Conservation (phyloP, 139 green algal species). For the Chlorella sorokiniana region DNA sequence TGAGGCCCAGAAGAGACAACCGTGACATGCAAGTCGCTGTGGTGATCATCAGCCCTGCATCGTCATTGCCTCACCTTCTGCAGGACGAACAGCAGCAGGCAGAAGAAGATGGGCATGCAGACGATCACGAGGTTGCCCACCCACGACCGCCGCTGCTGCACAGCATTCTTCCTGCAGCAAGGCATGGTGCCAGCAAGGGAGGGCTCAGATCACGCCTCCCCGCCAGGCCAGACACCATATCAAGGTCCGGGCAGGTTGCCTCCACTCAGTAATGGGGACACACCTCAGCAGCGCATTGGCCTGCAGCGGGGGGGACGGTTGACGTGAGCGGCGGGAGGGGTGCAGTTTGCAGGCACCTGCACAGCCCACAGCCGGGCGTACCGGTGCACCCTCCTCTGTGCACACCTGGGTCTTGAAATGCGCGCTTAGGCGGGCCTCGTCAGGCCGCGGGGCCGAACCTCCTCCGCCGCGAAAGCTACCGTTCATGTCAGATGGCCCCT, state of each 20-base stretch:
- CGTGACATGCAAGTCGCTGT: too few species aligned
- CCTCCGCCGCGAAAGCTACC: too few species aligned
- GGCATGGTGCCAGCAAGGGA: neutral
- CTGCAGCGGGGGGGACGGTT: neutral
- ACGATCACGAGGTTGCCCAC: conserved; percentile 71
- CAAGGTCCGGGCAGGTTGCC: too few species aligned
- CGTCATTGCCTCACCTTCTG: too few species aligned
- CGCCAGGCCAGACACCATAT: too few species aligned
- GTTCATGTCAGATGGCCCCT: neutral
- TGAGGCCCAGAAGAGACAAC: too few species aligned
- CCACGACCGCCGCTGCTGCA: conserved; percentile 70
- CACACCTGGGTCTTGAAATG: neutral
- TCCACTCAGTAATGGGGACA: too few species aligned
- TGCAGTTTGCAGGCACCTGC: too few species aligned
- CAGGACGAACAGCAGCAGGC: conserved; percentile 70
- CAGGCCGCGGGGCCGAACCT: neutral
- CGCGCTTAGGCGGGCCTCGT: neutral
- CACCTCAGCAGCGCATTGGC: conserved; percentile 20
- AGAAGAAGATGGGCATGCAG: conserved; percentile 73
- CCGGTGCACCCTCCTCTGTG: too few species aligned
- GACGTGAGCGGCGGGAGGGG: too few species aligned
- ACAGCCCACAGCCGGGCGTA: neutral
- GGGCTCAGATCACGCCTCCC: neutral
- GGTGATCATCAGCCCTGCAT: too few species aligned
- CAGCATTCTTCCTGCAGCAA: conserved; percentile 56